Evolutionary conservation across 768 basidiomycete genomes (phyloP).

Genomic region (Coprinellus aureogranulatus): DNA sequence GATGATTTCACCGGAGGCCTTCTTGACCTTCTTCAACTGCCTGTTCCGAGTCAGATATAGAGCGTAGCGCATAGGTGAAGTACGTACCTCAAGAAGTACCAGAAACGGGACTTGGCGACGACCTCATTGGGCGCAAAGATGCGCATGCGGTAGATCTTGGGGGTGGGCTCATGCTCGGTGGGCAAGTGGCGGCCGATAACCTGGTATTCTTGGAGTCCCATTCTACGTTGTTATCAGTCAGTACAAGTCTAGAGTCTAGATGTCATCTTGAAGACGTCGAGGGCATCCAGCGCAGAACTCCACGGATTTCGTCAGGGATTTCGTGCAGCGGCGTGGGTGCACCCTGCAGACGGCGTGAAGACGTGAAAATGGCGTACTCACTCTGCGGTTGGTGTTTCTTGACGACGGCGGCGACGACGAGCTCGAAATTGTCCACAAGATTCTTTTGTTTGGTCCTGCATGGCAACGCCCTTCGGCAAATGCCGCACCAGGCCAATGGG

Average conservation of each 20-base stretch:
- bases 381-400: constrained; percentile 5
- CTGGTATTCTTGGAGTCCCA: constrained; percentile 89
- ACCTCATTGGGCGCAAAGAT: constrained; percentile 99
- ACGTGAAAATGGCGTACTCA: constrained; percentile 1
- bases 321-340: not conserved
- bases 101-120: constrained; percentile 98
- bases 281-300: constrained; percentile 2
- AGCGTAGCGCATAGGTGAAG: not conserved
- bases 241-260: not conserved
- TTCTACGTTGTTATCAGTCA: constrained; percentile 36
- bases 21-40: constrained; percentile 99
- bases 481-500: too few species aligned
- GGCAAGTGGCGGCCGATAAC: constrained; percentile 97
- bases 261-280: not conserved
- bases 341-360: not conserved
- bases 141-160: constrained; percentile 99
- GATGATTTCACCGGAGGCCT: constrained; percentile 98
- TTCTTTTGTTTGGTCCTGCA: not conserved
- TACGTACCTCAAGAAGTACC: constrained; percentile 93
- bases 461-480: not conserved
- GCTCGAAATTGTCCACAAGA: not conserved
- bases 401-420: not conserved
- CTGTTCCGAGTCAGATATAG: constrained; percentile 32
- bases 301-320: not conserved
- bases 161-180: constrained; percentile 86